A percentile compares a stretch with the other conserved stretches of the same genome.
These are phyloP conservation scores for Knufia fluminis DNA, from an alignment of 2,329 filamentous ascomycete species.

Conservation along the genomic window DNA sequence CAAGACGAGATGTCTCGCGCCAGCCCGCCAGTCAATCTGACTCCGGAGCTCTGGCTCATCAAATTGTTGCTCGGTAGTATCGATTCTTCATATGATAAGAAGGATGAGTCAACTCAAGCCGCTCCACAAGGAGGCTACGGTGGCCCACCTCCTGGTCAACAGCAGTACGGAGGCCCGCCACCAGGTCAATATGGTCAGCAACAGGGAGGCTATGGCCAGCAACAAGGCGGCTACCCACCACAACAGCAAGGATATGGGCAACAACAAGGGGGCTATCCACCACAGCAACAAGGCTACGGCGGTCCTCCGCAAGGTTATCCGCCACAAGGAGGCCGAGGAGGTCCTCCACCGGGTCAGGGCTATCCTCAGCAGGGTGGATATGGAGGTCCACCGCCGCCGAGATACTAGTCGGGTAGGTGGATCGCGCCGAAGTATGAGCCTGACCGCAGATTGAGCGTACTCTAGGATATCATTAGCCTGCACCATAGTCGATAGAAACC, in stretches of 20 bases:
- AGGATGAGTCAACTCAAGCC: slow-evolving; percentile 50
- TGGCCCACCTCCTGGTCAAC: slow-evolving; percentile 21
- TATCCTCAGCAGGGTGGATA: slow-evolving; percentile 18
- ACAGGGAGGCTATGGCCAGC: slow-evolving; percentile 27
- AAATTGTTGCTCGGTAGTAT: slow-evolving; percentile 61
- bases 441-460: no score
- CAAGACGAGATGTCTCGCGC: slow-evolving; percentile 56
- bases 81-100: slow-evolving; percentile 55
- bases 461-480: no score
- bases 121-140: slow-evolving; percentile 22
- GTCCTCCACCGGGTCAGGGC: background rate
- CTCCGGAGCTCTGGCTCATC: slow-evolving; percentile 56
- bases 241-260: slow-evolving; percentile 22
- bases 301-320: slow-evolving; percentile 15
- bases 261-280: slow-evolving; percentile 25
- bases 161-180: background rate
- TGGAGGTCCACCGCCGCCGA: slow-evolving; percentile 23
- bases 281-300: slow-evolving; percentile 19
- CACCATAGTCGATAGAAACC: no score
- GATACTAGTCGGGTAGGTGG: no score
- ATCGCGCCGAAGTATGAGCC: no score
- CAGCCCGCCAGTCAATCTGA: slow-evolving; percentile 53
- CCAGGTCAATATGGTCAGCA: slow-evolving; percentile 26
- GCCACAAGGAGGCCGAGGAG: slow-evolving; percentile 2
- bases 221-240: slow-evolving; percentile 11